These are phyloP conservation scores for Nakaseomyces sp. DNA, from an alignment of 1,139 yeast genomes.

Conservation along the genomic window DNA sequence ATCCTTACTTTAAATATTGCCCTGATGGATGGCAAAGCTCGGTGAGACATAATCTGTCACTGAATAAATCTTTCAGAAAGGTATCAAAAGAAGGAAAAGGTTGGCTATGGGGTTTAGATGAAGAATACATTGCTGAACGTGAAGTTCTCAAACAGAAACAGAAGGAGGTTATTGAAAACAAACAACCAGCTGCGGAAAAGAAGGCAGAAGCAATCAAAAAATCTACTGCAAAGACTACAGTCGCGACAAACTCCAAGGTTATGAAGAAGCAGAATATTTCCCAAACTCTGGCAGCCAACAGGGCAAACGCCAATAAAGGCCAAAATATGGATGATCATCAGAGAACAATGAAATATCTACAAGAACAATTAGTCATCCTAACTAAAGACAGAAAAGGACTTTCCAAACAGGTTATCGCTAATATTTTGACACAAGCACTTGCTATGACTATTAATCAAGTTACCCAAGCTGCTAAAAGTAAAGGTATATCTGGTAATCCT, in stretches of 20 bases:
- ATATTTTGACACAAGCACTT: conserved; percentile 78
- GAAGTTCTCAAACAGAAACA: conserved; percentile 67
- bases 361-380: conserved; percentile 59
- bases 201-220: conserved; percentile 24
- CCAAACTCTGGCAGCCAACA: conserved; percentile 31
- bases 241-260: conserved; percentile 11
- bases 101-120: conserved; percentile 90
- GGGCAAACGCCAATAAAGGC: conserved; percentile 23
- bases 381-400: conserved; percentile 64
- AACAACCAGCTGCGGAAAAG: conserved; percentile 48
- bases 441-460: conserved; percentile 91
- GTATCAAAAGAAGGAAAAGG: conserved; percentile 77
- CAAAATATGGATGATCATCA: conserved; percentile 26
- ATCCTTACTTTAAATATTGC: conserved; percentile 87
- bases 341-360: conserved; percentile 44
- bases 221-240: conserved; percentile 15
- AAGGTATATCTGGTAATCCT: conserved; percentile 76
- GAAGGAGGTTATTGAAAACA: conserved; percentile 51
- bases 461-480: conserved; percentile 75
- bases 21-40: conserved; percentile 98
- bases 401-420: conserved; percentile 66
- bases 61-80: conserved; percentile 75
- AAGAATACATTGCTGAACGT: conserved; percentile 68
- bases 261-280: conserved; percentile 29
- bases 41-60: conserved; percentile 77